Conservation (phyloP, 495 filamentous ascomycete genomes). For the Cudoniella acicularis region DNA sequence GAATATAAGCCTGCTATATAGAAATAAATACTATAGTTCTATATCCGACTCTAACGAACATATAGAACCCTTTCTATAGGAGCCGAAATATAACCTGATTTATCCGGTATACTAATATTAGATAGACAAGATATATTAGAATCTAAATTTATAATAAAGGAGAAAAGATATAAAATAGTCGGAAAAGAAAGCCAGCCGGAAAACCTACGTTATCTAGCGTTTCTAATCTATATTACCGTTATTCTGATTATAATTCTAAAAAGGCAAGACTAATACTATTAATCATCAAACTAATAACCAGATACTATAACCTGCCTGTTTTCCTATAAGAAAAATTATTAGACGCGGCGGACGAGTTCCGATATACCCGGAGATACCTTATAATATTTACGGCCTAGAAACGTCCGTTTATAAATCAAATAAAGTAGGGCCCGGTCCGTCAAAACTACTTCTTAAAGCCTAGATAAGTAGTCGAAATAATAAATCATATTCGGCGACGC, state of each 20-base stretch:
- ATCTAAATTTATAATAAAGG: conserved; percentile 5
- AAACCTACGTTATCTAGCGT: conserved; percentile 1
- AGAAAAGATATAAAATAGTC: conserved; percentile 3
- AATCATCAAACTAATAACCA: conserved; percentile 12
- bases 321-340: conserved; percentile 7
- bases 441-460: conserved; percentile 3
- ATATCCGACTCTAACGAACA: conserved; percentile 4
- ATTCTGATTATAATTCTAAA: conserved; percentile 2
- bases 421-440: conserved; percentile 2
- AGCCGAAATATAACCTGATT: conserved; percentile 4
- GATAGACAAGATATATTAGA: conserved; percentile 5
- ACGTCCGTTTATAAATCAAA: conserved; percentile 6
- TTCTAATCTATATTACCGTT: background rate
- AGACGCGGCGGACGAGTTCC: conserved; percentile 1
- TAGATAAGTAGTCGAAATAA: conserved; percentile 8
- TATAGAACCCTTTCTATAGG: conserved; percentile 2
- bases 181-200: conserved; percentile 2
- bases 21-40: conserved; percentile 2
- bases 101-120: conserved; percentile 3
- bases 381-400: background rate
- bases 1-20: conserved; percentile 2
- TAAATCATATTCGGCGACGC: conserved; percentile 1
- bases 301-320: conserved; percentile 8
- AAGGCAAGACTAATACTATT: conserved; percentile 1
- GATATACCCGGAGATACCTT: conserved; percentile 1